phyloP scores from a whole-genome alignment of 2,329 filamentous ascomycete species.

The Pseudopyrenochaeta lycopersici region DNA sequence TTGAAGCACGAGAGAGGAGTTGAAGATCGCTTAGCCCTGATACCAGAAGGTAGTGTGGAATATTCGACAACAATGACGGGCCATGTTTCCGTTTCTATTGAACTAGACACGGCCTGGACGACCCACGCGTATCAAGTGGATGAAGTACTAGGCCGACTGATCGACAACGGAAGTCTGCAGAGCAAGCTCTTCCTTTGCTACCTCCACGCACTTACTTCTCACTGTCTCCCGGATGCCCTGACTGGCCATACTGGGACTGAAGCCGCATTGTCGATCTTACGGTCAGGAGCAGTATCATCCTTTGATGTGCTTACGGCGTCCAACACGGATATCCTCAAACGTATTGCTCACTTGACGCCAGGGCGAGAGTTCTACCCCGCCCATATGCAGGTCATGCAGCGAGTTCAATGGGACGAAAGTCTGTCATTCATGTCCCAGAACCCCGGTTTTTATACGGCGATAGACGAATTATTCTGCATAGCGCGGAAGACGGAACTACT shows the following conservation, averaged over 20 bases:
- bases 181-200: constrained; percentile 62
- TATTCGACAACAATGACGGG: constrained; percentile 3
- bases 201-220: constrained; percentile 65
- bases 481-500: constrained; percentile 23
- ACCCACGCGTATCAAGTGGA: constrained; percentile 62
- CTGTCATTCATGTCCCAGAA: constrained; percentile 50
- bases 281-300: constrained; percentile 61
- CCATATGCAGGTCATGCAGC: constrained; percentile 54
- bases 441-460: constrained; percentile 27
- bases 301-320: constrained; percentile 49
- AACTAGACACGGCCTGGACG: constrained; percentile 16
- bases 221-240: constrained; percentile 60
- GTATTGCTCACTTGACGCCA: constrained; percentile 46
- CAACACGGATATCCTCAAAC: constrained; percentile 25
- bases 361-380: constrained; percentile 55
- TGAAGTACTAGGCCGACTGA: constrained; percentile 57
- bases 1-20: constrained; percentile 12
- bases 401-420: constrained; percentile 51
- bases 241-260: constrained; percentile 64
- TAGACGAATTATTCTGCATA: constrained; percentile 35
- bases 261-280: constrained; percentile 59
- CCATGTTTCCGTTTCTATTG: constrained; percentile 22
- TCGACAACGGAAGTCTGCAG: constrained; percentile 61
- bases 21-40: constrained; percentile 47
- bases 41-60: constrained; percentile 32